A percentile compares a stretch with the other conserved stretches of the same genome.
Conservation (phyloP, 768 basidiomycete genomes). For the Tylopilus felleus region DNA sequence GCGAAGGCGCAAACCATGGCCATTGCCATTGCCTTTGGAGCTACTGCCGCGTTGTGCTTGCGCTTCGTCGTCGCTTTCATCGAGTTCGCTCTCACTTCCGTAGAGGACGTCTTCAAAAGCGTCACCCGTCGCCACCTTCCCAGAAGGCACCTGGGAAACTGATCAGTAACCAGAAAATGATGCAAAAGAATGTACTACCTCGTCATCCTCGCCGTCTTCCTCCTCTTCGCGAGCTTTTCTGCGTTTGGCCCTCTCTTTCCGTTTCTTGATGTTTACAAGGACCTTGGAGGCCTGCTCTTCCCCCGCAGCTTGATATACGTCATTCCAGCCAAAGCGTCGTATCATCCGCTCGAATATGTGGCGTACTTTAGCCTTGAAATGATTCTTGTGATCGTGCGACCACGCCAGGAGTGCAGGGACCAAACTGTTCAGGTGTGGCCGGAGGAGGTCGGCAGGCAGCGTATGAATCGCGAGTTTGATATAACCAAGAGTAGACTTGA, state of each 20-base stretch:
- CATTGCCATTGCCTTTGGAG: constrained; percentile 36
- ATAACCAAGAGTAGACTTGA: constrained; percentile 94
- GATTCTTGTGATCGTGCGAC: constrained; percentile 98
- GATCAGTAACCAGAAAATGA: constrained; percentile 7
- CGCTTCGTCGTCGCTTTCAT: constrained; percentile 64
- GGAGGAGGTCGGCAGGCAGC: constrained; percentile 64
- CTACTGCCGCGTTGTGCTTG: constrained; percentile 27
- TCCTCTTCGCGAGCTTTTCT: constrained; percentile 67
- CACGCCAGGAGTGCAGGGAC: constrained; percentile 85
- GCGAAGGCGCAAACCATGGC: constrained; percentile 62
- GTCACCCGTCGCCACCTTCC: constrained; percentile 63
- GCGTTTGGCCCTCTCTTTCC: constrained; percentile 89
- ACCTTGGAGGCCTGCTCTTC: constrained; percentile 87
- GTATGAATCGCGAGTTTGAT: constrained; percentile 91
- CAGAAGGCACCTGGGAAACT: constrained; percentile 37
- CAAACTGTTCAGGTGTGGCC: constrained; percentile 71
- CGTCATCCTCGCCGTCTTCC: constrained; percentile 57
- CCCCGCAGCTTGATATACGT: constrained; percentile 68
- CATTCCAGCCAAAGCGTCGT: constrained; percentile 84
- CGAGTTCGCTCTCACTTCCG: constrained; percentile 90
- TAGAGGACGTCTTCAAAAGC: constrained; percentile 98
- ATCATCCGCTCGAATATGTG: constrained; percentile 97
- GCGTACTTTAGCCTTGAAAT: constrained; percentile 95
- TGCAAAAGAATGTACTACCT: constrained; percentile 26
- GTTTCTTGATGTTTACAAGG: constrained; percentile 89